phyloP scores from a whole-genome alignment of 306 rosid genomes.

The Citrullus colocynthis region DNA sequence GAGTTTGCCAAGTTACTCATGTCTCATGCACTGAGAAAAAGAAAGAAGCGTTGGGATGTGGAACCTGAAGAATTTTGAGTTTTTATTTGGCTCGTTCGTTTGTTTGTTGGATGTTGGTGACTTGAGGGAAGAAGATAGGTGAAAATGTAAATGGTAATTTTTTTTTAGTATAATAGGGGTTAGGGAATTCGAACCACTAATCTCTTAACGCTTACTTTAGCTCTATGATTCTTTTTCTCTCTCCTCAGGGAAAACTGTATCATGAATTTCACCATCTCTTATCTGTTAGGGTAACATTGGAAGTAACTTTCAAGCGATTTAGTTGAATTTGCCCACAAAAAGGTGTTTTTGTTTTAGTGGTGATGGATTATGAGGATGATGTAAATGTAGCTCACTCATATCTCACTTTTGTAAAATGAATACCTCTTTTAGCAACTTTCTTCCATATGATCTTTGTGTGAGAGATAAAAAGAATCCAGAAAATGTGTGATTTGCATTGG shows the following conservation, averaged over 20 bases:
- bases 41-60: conserved; percentile 46
- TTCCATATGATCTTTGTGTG: not conserved
- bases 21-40: conserved; percentile 10
- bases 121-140: not conserved
- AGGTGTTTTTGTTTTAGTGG: too few species aligned
- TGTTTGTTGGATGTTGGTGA: not conserved
- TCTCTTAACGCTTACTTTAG: too few species aligned
- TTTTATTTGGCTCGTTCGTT: not conserved
- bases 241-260: too few species aligned
- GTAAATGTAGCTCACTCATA: not conserved
- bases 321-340: not conserved
- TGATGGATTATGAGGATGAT: not conserved
- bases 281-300: not conserved
- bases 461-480: too few species aligned
- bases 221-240: too few species aligned
- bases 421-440: not conserved
- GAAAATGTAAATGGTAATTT: not conserved
- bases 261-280: not conserved
- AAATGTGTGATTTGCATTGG: too few species aligned
- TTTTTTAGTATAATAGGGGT: too few species aligned
- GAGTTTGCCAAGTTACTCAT: conserved; percentile 15
- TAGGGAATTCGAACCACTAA: too few species aligned
- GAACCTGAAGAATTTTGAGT: conserved; percentile 19
- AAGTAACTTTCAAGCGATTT: not conserved
- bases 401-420: not conserved